Evolutionary conservation across 2,329 filamentous ascomycete species (phyloP).

Genomic region (Gaeumannomyces tritici): DNA sequence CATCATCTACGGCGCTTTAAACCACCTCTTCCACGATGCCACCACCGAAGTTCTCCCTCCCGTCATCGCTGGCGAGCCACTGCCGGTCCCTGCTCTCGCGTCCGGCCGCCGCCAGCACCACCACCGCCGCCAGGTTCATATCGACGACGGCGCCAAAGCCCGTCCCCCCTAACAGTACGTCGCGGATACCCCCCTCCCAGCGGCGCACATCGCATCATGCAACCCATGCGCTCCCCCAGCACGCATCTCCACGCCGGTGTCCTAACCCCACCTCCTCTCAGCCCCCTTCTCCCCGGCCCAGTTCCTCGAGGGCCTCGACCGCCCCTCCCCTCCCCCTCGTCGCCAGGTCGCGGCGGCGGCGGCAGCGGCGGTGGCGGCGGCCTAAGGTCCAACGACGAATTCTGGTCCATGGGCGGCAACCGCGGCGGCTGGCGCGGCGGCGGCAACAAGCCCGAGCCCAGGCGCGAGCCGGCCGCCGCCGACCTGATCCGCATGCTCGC

Average conservation of each 20-base stretch:
- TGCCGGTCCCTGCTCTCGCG: slow-evolving; percentile 5
- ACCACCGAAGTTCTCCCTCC: slow-evolving; percentile 7
- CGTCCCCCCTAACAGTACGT: neutral
- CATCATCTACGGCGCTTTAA: neutral
- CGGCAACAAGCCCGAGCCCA: too few relatives aligned
- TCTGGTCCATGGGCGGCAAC: neutral
- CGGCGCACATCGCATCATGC: too few relatives aligned
- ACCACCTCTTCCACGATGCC: slow-evolving; percentile 6
- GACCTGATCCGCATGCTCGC: slow-evolving; percentile 7
- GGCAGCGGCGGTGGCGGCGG: too few relatives aligned
- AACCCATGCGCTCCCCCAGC: too few relatives aligned
- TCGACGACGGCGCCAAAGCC: neutral
- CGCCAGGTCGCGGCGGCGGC: too few relatives aligned
- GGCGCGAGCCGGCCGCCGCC: too few relatives aligned
- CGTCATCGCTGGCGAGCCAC: slow-evolving; percentile 4
- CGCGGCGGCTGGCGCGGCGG: too few relatives aligned
- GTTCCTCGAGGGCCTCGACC: neutral
- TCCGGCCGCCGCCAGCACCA: slow-evolving; percentile 4
- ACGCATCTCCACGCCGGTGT: neutral
- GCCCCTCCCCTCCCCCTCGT: neutral
- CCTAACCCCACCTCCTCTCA: neutral
- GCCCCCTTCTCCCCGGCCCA: too few relatives aligned
- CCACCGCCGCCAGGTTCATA: slow-evolving; percentile 5
- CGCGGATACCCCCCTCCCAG: neutral
- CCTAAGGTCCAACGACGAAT: neutral